phyloP scores from a whole-genome alignment of 208 protist genomes.

The Crithidia thermophila region DNA sequence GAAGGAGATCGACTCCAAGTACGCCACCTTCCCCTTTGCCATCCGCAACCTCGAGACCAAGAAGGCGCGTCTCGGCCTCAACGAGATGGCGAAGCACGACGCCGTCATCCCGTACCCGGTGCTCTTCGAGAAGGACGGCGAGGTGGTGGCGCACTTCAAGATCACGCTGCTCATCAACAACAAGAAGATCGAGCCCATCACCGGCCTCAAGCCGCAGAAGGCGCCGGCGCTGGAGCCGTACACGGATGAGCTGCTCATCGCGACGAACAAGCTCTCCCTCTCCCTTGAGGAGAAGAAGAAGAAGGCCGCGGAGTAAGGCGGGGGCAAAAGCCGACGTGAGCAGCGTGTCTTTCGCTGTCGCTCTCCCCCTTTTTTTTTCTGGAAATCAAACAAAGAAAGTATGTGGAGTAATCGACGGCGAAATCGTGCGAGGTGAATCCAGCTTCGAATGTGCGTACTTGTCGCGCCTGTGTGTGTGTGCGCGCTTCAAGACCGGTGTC shows the following conservation, averaged over 20 bases:
- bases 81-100: constrained; percentile 96
- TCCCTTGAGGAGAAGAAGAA: constrained; percentile 90
- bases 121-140: constrained; percentile 94
- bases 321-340: too few species aligned
- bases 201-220: constrained; percentile 88
- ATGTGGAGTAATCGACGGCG: too few species aligned
- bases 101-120: constrained; percentile 98
- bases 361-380: constrained; percentile 1
- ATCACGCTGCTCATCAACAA: constrained; percentile 89
- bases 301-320: constrained; percentile 23
- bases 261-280: constrained; percentile 79
- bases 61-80: constrained; percentile 94
- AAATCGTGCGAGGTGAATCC: too few species aligned
- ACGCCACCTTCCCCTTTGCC: constrained; percentile 96
- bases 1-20: constrained; percentile 95
- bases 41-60: constrained; percentile 94
- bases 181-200: constrained; percentile 91
- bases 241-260: constrained; percentile 86
- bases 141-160: constrained; percentile 93
- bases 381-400: too few species aligned
- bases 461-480: background rate
- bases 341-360: background rate
- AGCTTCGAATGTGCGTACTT: too few species aligned
- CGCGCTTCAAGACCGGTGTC: too few species aligned
- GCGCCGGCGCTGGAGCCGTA: constrained; percentile 73